Conservation (phyloP, 176 grass and related monocot species). For the Saccharum spontaneum region DNA sequence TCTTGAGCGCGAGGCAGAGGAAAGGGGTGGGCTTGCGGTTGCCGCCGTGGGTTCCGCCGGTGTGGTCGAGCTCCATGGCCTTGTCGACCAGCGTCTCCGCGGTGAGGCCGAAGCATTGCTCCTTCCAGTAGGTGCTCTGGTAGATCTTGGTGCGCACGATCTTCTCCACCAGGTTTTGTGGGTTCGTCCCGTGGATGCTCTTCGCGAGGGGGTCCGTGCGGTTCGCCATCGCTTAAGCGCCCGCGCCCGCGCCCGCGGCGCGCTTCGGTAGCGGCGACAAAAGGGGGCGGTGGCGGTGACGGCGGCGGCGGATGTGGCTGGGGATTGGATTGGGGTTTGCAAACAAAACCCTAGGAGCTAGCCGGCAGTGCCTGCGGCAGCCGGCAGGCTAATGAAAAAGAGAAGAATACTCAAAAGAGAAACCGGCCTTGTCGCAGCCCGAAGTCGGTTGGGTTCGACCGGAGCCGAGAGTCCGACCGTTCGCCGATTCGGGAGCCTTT, state of each 20-base stretch:
- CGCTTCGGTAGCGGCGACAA: background rate
- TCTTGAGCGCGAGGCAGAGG: conserved; percentile 93
- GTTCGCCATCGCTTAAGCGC: conserved; percentile 63
- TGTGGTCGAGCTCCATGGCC: conserved; percentile 98
- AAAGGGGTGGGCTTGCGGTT: conserved; percentile 79
- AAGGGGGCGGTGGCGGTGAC: background rate
- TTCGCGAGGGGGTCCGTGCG: conserved; percentile 75
- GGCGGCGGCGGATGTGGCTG: background rate
- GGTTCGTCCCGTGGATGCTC: conserved; percentile 94
- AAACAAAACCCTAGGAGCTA: background rate
- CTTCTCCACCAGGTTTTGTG: conserved; percentile 98
- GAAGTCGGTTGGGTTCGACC: too few species aligned
- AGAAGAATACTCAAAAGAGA: too few species aligned
- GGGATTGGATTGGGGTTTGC: background rate
- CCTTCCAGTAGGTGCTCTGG: conserved; percentile 93
- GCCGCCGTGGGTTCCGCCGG: conserved; percentile 78
- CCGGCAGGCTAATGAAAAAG: too few species aligned
- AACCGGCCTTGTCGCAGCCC: too few species aligned
- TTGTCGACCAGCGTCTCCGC: conserved; percentile 97
- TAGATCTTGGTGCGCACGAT: conserved; percentile 96
- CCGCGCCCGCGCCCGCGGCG: background rate
- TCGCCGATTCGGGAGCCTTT: too few species aligned
- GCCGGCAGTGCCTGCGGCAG: too few species aligned
- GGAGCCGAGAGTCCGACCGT: too few species aligned
- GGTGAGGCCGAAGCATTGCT: conserved; percentile 95